phyloP scores from a whole-genome alignment of 108 stramenopile species.

The Skeletonema menzelii region DNA sequence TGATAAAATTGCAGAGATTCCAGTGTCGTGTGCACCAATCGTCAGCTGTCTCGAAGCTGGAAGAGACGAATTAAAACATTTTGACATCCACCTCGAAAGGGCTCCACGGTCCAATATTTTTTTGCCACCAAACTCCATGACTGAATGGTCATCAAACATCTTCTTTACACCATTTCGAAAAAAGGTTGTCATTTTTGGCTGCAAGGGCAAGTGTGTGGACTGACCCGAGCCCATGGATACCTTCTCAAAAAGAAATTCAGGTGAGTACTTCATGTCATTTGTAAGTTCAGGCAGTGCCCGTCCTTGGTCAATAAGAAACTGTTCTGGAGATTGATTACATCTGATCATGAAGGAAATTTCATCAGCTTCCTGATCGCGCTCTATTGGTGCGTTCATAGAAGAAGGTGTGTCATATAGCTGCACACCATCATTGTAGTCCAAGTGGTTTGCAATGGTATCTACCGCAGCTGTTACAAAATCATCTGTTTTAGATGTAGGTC shows the following conservation, averaged over 20 bases:
- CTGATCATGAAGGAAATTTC: constrained; percentile 77
- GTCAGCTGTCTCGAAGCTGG: constrained; percentile 6
- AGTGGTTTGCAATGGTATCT: constrained; percentile 28
- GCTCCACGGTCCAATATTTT: constrained; percentile 20
- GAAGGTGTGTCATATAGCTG: constrained; percentile 33
- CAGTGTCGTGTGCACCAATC: constrained; percentile 64
- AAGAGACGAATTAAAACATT: constrained; percentile 29
- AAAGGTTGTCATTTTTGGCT: constrained; percentile 52
- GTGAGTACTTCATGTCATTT: constrained; percentile 45
- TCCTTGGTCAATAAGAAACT: constrained; percentile 61
- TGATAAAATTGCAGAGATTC: constrained; percentile 52
- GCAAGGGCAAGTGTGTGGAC: constrained; percentile 8
- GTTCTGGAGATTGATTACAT: constrained; percentile 69
- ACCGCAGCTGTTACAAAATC: constrained; percentile 25
- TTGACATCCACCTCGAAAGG: constrained; percentile 65
- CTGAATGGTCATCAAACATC: constrained; percentile 69
- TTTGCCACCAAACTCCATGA: not conserved
- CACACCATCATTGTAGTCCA: constrained; percentile 28
- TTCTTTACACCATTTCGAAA: constrained; percentile 46
- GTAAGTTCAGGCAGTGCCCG: constrained; percentile 65
- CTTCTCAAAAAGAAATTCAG: constrained; percentile 43
- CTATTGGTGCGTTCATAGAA: not conserved
- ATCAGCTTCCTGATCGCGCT: constrained; percentile 30
- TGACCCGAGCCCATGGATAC: not conserved
- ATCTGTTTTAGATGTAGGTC: not conserved